Base-by-base conservation (phyloP, 805 yeast genomes). In the Cyberlindnera nakhonratchasimensis region DNA sequence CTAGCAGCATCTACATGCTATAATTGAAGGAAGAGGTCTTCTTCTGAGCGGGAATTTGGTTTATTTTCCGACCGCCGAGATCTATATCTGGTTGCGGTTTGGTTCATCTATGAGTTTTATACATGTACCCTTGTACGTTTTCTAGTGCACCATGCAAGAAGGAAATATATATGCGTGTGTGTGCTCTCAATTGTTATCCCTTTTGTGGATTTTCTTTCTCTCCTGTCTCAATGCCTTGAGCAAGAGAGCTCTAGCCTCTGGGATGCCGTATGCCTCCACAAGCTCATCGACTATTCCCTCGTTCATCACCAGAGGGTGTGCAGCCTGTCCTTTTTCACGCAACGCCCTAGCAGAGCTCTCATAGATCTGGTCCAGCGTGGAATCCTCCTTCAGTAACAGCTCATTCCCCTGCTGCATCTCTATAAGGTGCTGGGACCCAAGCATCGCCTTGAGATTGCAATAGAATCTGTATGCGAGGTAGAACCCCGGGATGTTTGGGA, bases 401-500 rank as follows among this genome's bases (percentile, higher is more conserved):
- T 73, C 72, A 29, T 67, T 52, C 13, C 58, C 64, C 21, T 71
- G 69, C n/a, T 80, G 57, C 41, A 90, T 66, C 39, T 72, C 74
- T 25, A 71, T 64, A 46, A 90, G 63, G 57, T 87, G 93, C 48
- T 71, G 67, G 5, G 86, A 84, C 0, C 96, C 96, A 31, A 76
- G 60, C 47, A 74, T 67, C 0, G 96, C 96, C 53, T 83, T 84
- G 58, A 81, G 72, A 60, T 91, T 87, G 59, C 96, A 87, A 65
- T 88, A 90, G 16, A 84, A 71, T 47, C 98, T 71, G 59, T 84
- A 90, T 3, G 84, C 71, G 32, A 90, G 63, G 55, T 88, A 91
- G 57, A 91, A 84, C 0, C 96, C 96, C 0, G 98, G 98, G 17
- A 90, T 76, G 54, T 90, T 90, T 17, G 98, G 98, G 3, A 89